A percentile compares a stretch with the other conserved stretches of the same genome.
phyloP scores from a whole-genome alignment of 345 rosid species.

The Isatis tinctoria region DNA sequence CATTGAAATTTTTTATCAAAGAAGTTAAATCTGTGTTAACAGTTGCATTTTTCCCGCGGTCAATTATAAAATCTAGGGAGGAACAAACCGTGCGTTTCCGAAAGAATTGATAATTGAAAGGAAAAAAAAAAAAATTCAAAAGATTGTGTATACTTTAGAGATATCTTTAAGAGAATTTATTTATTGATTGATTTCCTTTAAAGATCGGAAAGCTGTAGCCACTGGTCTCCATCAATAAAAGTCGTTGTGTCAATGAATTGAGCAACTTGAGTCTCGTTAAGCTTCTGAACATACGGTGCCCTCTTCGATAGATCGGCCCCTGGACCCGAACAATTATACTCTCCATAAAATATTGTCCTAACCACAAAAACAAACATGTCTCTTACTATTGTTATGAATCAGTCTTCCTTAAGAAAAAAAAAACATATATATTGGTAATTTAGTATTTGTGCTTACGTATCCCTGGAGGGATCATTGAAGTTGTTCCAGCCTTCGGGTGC shows the following conservation, averaged over 20 bases:
- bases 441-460: conserved; percentile 39
- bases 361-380: neutral
- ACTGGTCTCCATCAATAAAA: conserved; percentile 72
- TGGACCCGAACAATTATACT: conserved; percentile 67
- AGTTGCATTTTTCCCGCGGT: no score
- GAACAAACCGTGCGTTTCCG: no score
- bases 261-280: conserved; percentile 59
- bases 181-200: neutral
- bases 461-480: conserved; percentile 76
- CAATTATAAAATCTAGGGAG: no score
- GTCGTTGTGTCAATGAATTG: conserved; percentile 47
- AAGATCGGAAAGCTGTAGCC: conserved; percentile 46
- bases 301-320: conserved; percentile 60
- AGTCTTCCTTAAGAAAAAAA: neutral
- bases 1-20: no score
- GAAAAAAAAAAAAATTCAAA: no score
- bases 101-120: neutral
- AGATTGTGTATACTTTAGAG: neutral
- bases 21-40: no score
- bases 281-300: conserved; percentile 57
- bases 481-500: conserved; percentile 92
- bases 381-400: neutral
- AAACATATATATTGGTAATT: neutral
- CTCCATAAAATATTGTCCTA: conserved; percentile 77
- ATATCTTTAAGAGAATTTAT: neutral